Conservation (phyloP, 2,329 filamentous ascomycete species). For the Orbilia ellipsospora region DNA sequence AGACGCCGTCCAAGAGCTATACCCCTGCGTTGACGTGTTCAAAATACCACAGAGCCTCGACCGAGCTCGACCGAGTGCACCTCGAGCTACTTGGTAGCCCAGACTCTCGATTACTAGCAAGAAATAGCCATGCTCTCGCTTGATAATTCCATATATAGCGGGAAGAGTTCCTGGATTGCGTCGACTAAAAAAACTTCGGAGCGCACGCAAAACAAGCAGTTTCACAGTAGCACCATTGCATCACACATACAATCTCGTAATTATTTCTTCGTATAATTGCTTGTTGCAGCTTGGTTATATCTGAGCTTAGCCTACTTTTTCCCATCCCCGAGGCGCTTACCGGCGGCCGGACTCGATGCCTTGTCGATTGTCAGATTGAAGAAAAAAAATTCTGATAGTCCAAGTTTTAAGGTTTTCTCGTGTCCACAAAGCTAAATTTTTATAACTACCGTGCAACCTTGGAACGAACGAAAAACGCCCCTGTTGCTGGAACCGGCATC, state of each 20-base stretch:
- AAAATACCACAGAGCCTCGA: conserved; percentile 43
- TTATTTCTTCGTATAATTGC: conserved; percentile 19
- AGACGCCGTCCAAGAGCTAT: no score
- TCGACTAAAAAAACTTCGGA: conserved; percentile 11
- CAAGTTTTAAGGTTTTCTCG: conserved; percentile 20
- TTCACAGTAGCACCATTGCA: no score
- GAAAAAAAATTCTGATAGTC: conserved; percentile 3
- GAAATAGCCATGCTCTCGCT: conserved; percentile 3
- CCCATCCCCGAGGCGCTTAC: conserved; percentile 29
- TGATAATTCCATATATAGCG: conserved; percentile 44
- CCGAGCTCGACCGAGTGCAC: not conserved
- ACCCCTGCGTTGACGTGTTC: conserved; percentile 17
- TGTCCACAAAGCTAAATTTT: conserved; percentile 4
- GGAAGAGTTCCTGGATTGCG: conserved; percentile 39
- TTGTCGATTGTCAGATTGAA: not conserved
- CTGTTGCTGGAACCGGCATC: no score
- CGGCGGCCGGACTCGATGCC: conserved; percentile 16
- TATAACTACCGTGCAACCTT: not conserved
- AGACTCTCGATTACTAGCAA: no score
- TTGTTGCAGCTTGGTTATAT: conserved; percentile 17
- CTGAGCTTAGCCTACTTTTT: no score
- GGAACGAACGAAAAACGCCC: no score
- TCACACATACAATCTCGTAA: no score
- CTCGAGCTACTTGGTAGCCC: no score
- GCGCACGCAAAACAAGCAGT: not conserved